Evolutionary conservation across 805 yeast species (phyloP).

Genomic region (Metschnikowia matae): DNA sequence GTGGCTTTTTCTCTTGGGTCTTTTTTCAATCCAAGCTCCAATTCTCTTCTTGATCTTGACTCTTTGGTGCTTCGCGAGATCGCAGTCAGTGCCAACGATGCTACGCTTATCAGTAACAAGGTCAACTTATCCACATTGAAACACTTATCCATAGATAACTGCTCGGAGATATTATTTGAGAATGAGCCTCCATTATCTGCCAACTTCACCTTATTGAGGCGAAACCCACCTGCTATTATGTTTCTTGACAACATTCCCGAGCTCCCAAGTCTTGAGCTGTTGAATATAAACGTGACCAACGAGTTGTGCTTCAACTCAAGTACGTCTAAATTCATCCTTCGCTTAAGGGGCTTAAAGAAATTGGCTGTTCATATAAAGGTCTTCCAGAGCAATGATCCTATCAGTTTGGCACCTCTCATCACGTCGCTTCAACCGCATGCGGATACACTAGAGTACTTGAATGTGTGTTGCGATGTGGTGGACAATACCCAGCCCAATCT

Average conservation of each 20-base stretch:
- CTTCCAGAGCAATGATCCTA: conserved; percentile 4
- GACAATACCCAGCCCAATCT: conserved; percentile 1
- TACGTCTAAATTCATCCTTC: conserved; percentile 7
- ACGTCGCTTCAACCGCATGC: conserved; percentile 11
- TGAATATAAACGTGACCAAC: conserved; percentile 11
- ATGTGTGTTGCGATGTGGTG: conserved; percentile 12
- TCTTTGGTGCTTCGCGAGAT: conserved; percentile 10
- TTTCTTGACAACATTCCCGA: conserved; percentile 11
- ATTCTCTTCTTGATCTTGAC: conserved; percentile 4
- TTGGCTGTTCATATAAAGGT: conserved; percentile 12
- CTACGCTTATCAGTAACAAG: conserved; percentile 5
- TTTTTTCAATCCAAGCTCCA: neutral
- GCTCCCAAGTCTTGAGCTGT: conserved; percentile 7
- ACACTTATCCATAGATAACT: conserved; percentile 12
- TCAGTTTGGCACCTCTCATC: conserved; percentile 11
- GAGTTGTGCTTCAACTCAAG: conserved; percentile 12
- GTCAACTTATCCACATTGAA: conserved; percentile 4
- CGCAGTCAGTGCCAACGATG: conserved; percentile 11
- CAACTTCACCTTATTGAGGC: conserved; percentile 6
- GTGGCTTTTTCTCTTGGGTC: neutral
- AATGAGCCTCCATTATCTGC: neutral
- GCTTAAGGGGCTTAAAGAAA: conserved; percentile 3
- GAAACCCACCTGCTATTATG: conserved; percentile 12
- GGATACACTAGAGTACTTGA: conserved; percentile 9
- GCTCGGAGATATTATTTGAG: conserved; percentile 9